Conservation (phyloP, 2,329 filamentous ascomycete species). For the Calycina herbarum region DNA sequence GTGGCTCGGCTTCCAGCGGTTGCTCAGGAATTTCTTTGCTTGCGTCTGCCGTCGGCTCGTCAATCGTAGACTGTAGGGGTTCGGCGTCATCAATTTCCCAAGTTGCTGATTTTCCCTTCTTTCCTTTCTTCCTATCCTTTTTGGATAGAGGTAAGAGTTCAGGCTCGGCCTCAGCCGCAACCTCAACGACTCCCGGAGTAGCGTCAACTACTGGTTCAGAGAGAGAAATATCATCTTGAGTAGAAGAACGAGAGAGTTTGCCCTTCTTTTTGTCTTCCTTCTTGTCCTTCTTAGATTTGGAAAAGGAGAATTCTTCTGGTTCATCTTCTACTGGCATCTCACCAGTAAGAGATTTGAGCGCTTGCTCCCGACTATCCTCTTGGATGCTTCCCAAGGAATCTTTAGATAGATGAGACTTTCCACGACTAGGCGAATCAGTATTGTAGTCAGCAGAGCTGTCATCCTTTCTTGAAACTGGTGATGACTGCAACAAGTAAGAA, state of each 20-base stretch:
- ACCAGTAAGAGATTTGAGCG: conserved; percentile 22
- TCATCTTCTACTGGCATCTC: background rate
- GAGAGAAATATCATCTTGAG: conserved; percentile 16
- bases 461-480: conserved; percentile 34
- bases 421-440: conserved; percentile 21
- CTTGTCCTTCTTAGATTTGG: conserved; percentile 22
- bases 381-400: conserved; percentile 25
- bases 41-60: background rate
- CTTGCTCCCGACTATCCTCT: conserved; percentile 23
- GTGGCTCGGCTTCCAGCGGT: background rate
- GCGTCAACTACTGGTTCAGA: conserved; percentile 20
- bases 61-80: background rate
- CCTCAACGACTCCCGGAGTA: background rate
- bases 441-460: conserved; percentile 18
- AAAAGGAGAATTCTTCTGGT: conserved; percentile 1
- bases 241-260: conserved; percentile 16
- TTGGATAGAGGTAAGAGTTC: conserved; percentile 21
- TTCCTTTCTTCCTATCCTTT: conserved; percentile 30
- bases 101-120: conserved; percentile 20
- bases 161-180: conserved; percentile 3
- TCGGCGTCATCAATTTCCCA: conserved; percentile 15
- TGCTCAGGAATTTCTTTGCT: conserved; percentile 7
- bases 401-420: conserved; percentile 1
- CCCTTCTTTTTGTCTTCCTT: conserved; percentile 20
- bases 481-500: conserved; percentile 45